Base-by-base conservation (phyloP, 768 basidiomycete species). In the Strobilomyces echinocephalus region DNA sequence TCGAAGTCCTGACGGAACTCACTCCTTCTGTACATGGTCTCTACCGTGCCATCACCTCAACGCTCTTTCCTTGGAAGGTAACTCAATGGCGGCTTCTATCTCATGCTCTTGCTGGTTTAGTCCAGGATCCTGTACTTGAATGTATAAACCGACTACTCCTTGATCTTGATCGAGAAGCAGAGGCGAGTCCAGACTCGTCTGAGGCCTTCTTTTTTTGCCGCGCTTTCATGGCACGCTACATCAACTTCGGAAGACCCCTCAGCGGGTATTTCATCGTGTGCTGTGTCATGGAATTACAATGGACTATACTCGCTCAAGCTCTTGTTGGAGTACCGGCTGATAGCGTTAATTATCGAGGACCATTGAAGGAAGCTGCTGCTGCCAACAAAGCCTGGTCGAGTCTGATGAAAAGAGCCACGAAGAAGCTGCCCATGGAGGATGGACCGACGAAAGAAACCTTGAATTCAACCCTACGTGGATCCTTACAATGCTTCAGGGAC, bases 181-280 rank as follows among this genome's bases (percentile, higher is more conserved):
- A 83, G 50, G 69, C 77, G 28, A 73, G 77, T 39, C 41, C 58
- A 11, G 58, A 65, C 15, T 36, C 56, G 6, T 50, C 58, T 2
- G 50, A 54, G n/a, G 70, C 72, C 7, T 69, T 84, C 36, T 73
- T 74, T 51, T 87, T 82, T 64, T 76, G 85, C 20, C 82, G 84
- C 60, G 82, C 84, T 2, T 83, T 91, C 61, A 74, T 89, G 14
- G 79, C 83, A 28, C 85, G 87, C 49, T 97, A 90, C 69, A 80
- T 88, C 16, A 74, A 80, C 9, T 79, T 79, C 52, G 88, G 85
- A 9, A 79, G 91, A 7, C 91, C 92, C 12, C 73, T 94, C 15
- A 91, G 85, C 50, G 90, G 91, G 10, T 91, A 91, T 65, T 93
- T 94, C 60, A 78, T 89, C 50, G 83, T 92, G n/a, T 94, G 91